Percentiles rank a stretch among this genome's conserved stretches.
phyloP scores from a whole-genome alignment of 768 basidiomycete species.

The Tricholoma sp. region DNA sequence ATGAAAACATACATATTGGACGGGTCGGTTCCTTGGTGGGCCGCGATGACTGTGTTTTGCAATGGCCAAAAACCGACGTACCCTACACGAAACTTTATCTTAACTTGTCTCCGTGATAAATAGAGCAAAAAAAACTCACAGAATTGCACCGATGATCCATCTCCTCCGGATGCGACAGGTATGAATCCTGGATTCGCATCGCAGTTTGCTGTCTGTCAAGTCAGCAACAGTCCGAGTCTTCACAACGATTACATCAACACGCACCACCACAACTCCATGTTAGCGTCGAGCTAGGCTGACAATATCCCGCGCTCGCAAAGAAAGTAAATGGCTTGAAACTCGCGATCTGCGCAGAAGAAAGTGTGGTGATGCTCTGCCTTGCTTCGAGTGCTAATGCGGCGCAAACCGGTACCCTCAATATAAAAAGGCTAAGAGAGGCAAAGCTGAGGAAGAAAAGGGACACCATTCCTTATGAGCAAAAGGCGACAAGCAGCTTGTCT shows the following conservation, averaged over 20 bases:
- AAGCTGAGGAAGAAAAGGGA: background rate
- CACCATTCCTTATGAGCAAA: background rate
- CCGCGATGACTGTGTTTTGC: conserved; percentile 34
- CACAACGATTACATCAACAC: background rate
- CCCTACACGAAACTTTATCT: conserved; percentile 8
- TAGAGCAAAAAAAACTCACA: conserved; percentile 24
- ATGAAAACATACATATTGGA: conserved; percentile 25
- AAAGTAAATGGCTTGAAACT: conserved; percentile 33
- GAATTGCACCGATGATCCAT: conserved; percentile 31
- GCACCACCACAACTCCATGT: background rate
- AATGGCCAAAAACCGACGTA: conserved; percentile 25
- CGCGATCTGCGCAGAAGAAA: conserved; percentile 30
- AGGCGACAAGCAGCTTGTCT: background rate
- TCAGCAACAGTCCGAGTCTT: background rate
- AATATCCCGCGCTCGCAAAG: conserved; percentile 27
- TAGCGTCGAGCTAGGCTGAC: background rate
- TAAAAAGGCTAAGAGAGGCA: background rate
- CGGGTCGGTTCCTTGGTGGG: conserved; percentile 38
- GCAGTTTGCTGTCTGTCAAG: conserved; percentile 28
- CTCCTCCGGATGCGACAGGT: conserved; percentile 40
- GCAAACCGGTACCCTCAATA: background rate
- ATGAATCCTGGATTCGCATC: conserved; percentile 35
- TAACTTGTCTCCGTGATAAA: background rate
- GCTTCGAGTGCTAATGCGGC: conserved; percentile 4
- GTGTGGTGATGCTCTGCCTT: conserved; percentile 21